These are phyloP conservation scores for Fusarium sambucinum DNA, from an alignment of 2,329 filamentous ascomycete species.

Conservation along the genomic window DNA sequence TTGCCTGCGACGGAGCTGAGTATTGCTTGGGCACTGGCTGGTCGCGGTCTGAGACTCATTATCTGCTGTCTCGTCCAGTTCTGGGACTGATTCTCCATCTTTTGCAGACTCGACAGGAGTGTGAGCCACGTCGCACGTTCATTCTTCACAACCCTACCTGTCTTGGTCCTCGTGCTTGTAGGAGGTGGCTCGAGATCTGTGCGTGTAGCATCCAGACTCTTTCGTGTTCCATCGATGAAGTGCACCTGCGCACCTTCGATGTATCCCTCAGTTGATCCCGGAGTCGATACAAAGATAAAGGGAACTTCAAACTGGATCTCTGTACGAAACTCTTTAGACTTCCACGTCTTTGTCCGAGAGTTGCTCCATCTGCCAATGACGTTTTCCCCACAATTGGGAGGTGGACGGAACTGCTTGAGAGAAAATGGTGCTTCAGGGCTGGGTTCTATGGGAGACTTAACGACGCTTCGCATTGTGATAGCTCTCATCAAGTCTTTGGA, in stretches of 20 bases:
- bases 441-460: conserved; percentile 12
- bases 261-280: neutral
- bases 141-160: conserved; percentile 15
- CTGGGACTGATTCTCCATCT: conserved; percentile 25
- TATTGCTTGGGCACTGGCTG: conserved; percentile 11
- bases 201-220: conserved; percentile 21
- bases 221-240: conserved; percentile 13
- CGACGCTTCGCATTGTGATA: conserved; percentile 18
- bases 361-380: conserved; percentile 22
- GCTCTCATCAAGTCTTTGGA: conserved; percentile 19
- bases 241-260: conserved; percentile 1
- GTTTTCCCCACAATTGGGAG: conserved; percentile 21
- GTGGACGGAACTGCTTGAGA: conserved; percentile 18
- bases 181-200: conserved; percentile 11
- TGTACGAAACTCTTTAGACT: conserved; percentile 16
- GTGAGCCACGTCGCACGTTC: conserved; percentile 24
- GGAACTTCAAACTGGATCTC: conserved; percentile 21
- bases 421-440: conserved; percentile 10
- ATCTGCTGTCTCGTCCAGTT: conserved; percentile 30
- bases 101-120: conserved; percentile 6
- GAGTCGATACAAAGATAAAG: conserved; percentile 3
- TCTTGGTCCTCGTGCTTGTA: neutral
- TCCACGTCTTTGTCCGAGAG: conserved; percentile 17
- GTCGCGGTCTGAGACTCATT: conserved; percentile 15
- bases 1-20: conserved; percentile 17